Evolutionary conservation across 2,329 filamentous ascomycete genomes (phyloP).

Genomic region (Epichloe uncinata): DNA sequence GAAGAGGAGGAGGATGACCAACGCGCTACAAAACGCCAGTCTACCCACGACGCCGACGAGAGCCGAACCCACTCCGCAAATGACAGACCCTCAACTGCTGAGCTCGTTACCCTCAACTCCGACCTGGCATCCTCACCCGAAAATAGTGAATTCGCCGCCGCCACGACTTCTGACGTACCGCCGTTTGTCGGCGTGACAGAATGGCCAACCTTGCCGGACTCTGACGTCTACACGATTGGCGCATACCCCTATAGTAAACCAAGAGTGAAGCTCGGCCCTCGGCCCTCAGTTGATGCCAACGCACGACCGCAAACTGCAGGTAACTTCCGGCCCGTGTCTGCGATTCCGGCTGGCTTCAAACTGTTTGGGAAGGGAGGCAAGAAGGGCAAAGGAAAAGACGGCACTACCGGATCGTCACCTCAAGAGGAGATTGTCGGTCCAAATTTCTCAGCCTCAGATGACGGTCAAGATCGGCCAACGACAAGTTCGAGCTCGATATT

Average conservation of each 20-base stretch:
- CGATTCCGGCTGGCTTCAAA: constrained; percentile 70
- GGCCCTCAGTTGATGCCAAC: constrained; percentile 58
- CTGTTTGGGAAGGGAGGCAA: constrained; percentile 46
- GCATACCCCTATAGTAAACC: constrained; percentile 45
- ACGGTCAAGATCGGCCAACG: constrained; percentile 18
- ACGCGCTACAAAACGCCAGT: constrained; percentile 44
- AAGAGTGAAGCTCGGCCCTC: constrained; percentile 80
- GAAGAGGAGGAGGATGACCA: constrained; percentile 77
- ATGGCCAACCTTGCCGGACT: constrained; percentile 34
- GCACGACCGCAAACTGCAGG: constrained; percentile 48
- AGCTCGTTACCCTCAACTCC: constrained; percentile 36
- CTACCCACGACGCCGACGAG: constrained; percentile 31
- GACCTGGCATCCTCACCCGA: constrained; percentile 38
- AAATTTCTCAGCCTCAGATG: constrained; percentile 16
- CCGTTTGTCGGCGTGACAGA: constrained; percentile 35
- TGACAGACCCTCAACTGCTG: constrained; percentile 9
- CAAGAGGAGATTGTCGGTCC: constrained; percentile 25
- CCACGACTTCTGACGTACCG: constrained; percentile 35
- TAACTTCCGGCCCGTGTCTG: constrained; percentile 58
- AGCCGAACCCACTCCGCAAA: constrained; percentile 17
- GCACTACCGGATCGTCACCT: constrained; percentile 13
- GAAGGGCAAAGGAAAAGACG: constrained; percentile 24
- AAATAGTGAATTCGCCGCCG: constrained; percentile 32
- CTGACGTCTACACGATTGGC: constrained; percentile 31
- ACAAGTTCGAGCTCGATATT: constrained; percentile 33